phyloP scores from a whole-genome alignment of 139 green algal genomes.

The Picochlorum sp. region DNA sequence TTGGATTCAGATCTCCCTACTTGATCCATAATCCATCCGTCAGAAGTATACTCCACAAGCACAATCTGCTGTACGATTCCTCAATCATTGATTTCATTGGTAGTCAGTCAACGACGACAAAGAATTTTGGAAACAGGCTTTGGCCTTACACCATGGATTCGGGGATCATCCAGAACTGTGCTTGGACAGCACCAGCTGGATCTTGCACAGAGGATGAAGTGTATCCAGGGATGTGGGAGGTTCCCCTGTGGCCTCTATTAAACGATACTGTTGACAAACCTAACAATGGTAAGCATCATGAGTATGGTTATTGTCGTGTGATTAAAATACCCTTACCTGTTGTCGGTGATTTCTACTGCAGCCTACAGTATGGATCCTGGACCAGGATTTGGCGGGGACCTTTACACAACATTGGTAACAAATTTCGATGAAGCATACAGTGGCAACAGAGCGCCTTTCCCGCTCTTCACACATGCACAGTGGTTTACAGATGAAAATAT shows the following conservation, averaged over 20 bases:
- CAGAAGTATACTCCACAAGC: constrained; percentile 1
- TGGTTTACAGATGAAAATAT: constrained; percentile 25
- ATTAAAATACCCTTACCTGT: not conserved
- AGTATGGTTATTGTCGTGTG: not conserved
- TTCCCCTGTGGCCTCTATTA: constrained; percentile 12
- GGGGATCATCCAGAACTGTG: constrained; percentile 17
- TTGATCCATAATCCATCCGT: constrained; percentile 21
- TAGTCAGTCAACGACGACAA: not conserved
- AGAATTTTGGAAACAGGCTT: constrained; percentile 2
- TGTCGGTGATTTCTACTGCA: not conserved
- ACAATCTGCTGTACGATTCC: constrained; percentile 21
- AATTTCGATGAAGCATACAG: constrained; percentile 22
- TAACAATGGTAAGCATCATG: constrained; percentile 1
- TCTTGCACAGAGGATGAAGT: not conserved
- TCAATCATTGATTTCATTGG: constrained; percentile 19
- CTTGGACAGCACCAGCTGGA: constrained; percentile 7
- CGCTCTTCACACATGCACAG: constrained; percentile 17
- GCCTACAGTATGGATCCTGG: constrained; percentile 23
- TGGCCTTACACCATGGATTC: constrained; percentile 12
- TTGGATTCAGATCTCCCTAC: constrained; percentile 20
- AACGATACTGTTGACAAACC: constrained; percentile 7
- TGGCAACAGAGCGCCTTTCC: constrained; percentile 25
- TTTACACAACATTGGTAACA: constrained; percentile 9
- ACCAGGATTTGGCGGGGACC: not conserved
- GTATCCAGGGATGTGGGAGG: constrained; percentile 9